phyloP scores from a whole-genome alignment of 2,329 filamentous ascomycete species.

The Colletotrichum lini region DNA sequence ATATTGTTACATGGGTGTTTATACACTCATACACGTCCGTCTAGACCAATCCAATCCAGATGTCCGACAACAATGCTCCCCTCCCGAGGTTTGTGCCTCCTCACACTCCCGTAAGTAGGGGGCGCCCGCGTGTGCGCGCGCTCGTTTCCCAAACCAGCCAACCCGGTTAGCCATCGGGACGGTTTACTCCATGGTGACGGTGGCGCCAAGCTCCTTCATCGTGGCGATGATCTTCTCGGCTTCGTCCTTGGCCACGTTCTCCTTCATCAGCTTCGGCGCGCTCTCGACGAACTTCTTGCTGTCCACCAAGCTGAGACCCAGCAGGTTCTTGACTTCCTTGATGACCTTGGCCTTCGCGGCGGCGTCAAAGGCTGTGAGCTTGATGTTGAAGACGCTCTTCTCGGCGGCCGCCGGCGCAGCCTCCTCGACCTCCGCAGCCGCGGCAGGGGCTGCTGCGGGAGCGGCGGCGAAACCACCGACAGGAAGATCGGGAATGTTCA shows the following conservation, averaged over 20 bases:
- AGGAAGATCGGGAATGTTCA: constrained; percentile 98
- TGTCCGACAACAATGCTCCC: constrained; percentile 32
- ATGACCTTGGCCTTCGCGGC: constrained; percentile 97
- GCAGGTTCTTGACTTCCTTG: constrained; percentile 98
- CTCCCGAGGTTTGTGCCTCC: constrained; percentile 21
- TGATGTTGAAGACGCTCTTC: constrained; percentile 97
- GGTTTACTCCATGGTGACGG: constrained; percentile 88
- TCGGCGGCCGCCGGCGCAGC: constrained; percentile 91
- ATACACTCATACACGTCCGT: constrained; percentile 47
- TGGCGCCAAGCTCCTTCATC: constrained; percentile 93
- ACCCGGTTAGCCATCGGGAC: neutral
- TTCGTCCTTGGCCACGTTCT: constrained; percentile 98
- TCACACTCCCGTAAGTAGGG: constrained; percentile 18
- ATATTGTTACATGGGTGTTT: constrained; percentile 53
- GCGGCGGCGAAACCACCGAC: constrained; percentile 89
- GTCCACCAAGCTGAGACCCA: constrained; percentile 96
- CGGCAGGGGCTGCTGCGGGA: constrained; percentile 65
- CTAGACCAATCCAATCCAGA: constrained; percentile 40
- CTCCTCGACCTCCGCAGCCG: constrained; percentile 86
- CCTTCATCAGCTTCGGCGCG: constrained; percentile 98
- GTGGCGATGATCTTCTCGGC: constrained; percentile 98
- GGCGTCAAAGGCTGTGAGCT: constrained; percentile 91
- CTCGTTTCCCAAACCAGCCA: constrained; percentile 21
- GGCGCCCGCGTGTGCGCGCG: neutral
- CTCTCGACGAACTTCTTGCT: constrained; percentile 99